These are phyloP conservation scores for Bolboschoenus planiculmis DNA, from an alignment of 176 grass and related monocot genomes.

Conservation along the genomic window DNA sequence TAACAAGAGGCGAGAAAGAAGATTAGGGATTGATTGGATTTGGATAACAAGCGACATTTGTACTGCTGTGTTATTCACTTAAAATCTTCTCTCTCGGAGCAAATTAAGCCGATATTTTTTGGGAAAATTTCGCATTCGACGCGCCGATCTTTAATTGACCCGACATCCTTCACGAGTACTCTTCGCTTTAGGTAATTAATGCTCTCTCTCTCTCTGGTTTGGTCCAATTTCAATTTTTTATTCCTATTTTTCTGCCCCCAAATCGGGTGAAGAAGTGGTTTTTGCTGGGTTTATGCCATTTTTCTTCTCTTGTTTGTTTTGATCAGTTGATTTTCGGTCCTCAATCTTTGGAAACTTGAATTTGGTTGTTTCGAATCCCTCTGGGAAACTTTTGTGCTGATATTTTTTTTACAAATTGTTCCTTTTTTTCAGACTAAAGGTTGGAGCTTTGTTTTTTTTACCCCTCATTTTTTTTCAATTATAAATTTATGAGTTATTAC, in stretches of 20 bases:
- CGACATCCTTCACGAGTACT: conserved; percentile 33
- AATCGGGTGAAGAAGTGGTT: conserved; percentile 19
- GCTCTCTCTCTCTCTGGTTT: conserved; percentile 14
- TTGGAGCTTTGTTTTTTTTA: neutral
- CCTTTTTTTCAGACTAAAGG: neutral
- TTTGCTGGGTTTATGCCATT: conserved; percentile 9
- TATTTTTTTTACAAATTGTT: neutral
- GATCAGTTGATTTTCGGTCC: neutral
- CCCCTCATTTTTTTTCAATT: neutral
- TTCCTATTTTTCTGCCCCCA: neutral
- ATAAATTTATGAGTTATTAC: neutral
- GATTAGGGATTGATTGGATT: conserved; percentile 5
- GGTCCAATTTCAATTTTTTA: conserved; percentile 14
- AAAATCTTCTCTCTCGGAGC: neutral
- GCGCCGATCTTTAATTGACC: conserved; percentile 32
- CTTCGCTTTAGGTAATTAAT: conserved; percentile 46
- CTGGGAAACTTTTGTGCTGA: neutral
- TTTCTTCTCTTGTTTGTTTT: neutral
- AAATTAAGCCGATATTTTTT: neutral
- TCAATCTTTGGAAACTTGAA: neutral
- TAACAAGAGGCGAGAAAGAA: neutral
- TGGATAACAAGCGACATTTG: neutral
- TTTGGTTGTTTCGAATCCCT: neutral
- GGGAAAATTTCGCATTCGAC: conserved; percentile 5
- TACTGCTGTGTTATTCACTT: neutral